Percentiles rank a stretch among this genome's conserved stretches.
Evolutionary conservation across 305 asterid species (phyloP).

Genomic region (Plantago lanceolata): DNA sequence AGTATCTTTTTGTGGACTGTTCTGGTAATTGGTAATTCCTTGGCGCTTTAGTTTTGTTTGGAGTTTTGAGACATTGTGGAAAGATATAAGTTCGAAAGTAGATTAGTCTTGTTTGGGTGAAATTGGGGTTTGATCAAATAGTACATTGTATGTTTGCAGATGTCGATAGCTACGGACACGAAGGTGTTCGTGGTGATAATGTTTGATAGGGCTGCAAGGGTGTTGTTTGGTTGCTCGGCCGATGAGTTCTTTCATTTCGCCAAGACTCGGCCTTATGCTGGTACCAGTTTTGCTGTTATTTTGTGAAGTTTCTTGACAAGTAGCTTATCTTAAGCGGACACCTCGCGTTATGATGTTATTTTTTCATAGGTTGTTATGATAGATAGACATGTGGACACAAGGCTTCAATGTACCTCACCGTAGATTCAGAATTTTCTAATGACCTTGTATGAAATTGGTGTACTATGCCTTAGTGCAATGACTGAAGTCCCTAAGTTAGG

Average conservation of each 20-base stretch:
- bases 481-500: neutral
- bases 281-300: constrained; percentile 27
- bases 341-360: neutral
- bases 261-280: constrained; percentile 65
- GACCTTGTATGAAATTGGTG: too few species aligned
- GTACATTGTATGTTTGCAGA: constrained; percentile 36
- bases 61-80: neutral
- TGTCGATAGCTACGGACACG: constrained; percentile 74
- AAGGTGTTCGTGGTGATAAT: constrained; percentile 65
- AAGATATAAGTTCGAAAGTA: neutral
- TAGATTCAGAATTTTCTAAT: too few species aligned
- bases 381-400: too few species aligned
- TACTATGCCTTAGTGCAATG: neutral
- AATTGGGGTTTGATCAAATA: neutral
- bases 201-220: constrained; percentile 86
- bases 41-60: neutral
- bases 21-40: neutral
- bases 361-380: too few species aligned
- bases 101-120: neutral
- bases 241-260: constrained; percentile 76
- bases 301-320: constrained; percentile 4
- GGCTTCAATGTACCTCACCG: too few species aligned
- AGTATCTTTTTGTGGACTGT: too few species aligned
- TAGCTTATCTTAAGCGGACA: neutral
- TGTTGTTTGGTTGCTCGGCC: constrained; percentile 85